phyloP scores from a whole-genome alignment of 2,329 filamentous ascomycete genomes.

The Rutstroemia sp. region DNA sequence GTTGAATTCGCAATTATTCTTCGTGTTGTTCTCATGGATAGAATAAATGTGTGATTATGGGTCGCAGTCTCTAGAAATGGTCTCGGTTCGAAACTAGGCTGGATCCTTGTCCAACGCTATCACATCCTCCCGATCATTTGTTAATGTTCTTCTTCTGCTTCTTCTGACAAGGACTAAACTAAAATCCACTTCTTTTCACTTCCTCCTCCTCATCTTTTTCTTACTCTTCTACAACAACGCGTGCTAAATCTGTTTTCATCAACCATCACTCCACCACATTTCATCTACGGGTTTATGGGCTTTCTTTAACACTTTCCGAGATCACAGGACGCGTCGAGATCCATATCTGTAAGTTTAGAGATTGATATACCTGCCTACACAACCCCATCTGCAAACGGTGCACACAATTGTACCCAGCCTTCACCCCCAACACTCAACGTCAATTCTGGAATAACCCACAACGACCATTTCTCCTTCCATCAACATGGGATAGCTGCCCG shows the following conservation, averaged over 20 bases:
- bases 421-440: slow-evolving; percentile 9
- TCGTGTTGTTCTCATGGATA: background rate
- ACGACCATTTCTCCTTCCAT: slow-evolving; percentile 6
- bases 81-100: slow-evolving; percentile 2
- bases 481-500: slow-evolving; percentile 5
- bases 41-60: slow-evolving; percentile 1
- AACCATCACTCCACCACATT: slow-evolving; percentile 21
- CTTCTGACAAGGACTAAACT: background rate
- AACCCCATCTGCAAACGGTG: background rate
- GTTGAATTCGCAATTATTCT: background rate
- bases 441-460: slow-evolving; percentile 8
- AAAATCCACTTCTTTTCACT: slow-evolving; percentile 6
- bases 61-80: slow-evolving; percentile 7
- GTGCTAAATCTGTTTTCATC: slow-evolving; percentile 17
- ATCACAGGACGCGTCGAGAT: slow-evolving; percentile 24
- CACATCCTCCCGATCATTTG: slow-evolving; percentile 5
- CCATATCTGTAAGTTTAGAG: slow-evolving; percentile 22
- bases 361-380: slow-evolving; percentile 12
- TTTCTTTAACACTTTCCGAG: slow-evolving; percentile 15
- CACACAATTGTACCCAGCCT: background rate
- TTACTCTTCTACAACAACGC: slow-evolving; percentile 26
- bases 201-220: slow-evolving; percentile 30
- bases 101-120: slow-evolving; percentile 24
- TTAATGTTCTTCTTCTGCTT: slow-evolving; percentile 1
- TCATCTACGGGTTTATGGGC: slow-evolving; percentile 29